Percentiles rank a stretch among this genome's conserved stretches.
phyloP scores from a whole-genome alignment of 2,329 filamentous ascomycete genomes.

The Lithohypha guttulata region DNA sequence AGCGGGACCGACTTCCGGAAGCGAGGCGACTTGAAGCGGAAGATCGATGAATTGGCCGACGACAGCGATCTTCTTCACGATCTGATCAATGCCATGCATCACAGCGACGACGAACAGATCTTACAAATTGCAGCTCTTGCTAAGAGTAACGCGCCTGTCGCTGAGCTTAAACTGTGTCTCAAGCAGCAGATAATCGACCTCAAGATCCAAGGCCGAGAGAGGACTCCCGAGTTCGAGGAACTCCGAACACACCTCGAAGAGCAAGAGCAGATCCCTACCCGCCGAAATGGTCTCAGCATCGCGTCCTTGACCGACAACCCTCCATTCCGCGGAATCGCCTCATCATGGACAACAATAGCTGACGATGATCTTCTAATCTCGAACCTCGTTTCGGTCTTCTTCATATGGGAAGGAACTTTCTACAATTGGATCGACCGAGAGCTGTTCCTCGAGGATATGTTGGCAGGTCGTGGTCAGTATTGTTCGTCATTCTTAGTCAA shows the following conservation, averaged over 20 bases:
- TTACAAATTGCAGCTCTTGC: conserved; percentile 24
- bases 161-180: conserved; percentile 23
- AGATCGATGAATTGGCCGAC: conserved; percentile 27
- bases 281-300: not conserved
- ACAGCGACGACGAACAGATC: conserved; percentile 22
- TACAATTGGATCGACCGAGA: conserved; percentile 26
- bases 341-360: conserved; percentile 26
- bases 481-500: conserved; percentile 29
- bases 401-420: conserved; percentile 25
- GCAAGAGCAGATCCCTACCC: not conserved
- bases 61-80: conserved; percentile 26
- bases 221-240: conserved; percentile 2
- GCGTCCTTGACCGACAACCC: not conserved
- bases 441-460: conserved; percentile 25
- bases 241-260: not conserved
- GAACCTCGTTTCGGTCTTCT: conserved; percentile 26
- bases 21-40: conserved; percentile 29
- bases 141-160: conserved; percentile 22
- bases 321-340: conserved; percentile 6
- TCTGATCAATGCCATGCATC: conserved; percentile 25
- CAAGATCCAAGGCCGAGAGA: conserved; percentile 2
- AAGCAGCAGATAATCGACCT: conserved; percentile 9
- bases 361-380: conserved; percentile 26
- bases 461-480: conserved; percentile 21
- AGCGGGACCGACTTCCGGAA: conserved; percentile 29